Base-by-base conservation (phyloP, 2,329 filamentous ascomycete species). In the Penicillium sp. region DNA sequence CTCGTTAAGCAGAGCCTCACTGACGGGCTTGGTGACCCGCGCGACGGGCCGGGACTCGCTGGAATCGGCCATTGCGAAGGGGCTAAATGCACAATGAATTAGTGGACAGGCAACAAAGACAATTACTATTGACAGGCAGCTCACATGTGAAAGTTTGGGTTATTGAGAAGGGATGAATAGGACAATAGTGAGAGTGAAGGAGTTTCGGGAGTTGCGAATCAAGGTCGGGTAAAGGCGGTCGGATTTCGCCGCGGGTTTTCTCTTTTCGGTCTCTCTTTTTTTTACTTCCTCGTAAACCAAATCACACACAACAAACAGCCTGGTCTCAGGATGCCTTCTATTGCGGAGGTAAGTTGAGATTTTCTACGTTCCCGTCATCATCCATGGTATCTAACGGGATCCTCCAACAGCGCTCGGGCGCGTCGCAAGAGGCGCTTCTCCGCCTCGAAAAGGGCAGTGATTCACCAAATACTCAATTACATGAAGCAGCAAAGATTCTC, bases 1-100 rank as follows among this genome's bases (percentile, higher is more conserved):
- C 77, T 98, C 93, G 74, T 97, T 97, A 68, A 98, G 82, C 65
- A 98, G 83, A 67, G 91, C 88, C 79, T 98, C 93, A 79, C 91
- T 97, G 75, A 96, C 86, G 56, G 93, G 91, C 73, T 81, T 80
- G 67, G 73, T 80, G 54, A 81, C 75, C 62, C 88, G 78, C 70
- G 79, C 77, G 62, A 82, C 78, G 59, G 81, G 75, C 67, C 68
- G 72, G 67, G 77, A 75, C 74, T 74, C 70, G 54, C 59, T 69
- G 51, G 68, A 66, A 63, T 82, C 78, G 69, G 79, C 75, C 79
- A 83, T 82, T 67, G 66, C 67, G 66, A 54, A 51, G 38, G 51
- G 53, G 54, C 56, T 58, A 38, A 26, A 40, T 1, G 34, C 46
- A 46, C 32, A 42, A 46, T 32, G 26, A 3, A 35, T 65, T 52